Percentiles rank a stretch among this genome's conserved stretches.
These are phyloP conservation scores for Dictyostelium capitatum DNA, from an alignment of 78 protist species.

Conservation along the genomic window DNA sequence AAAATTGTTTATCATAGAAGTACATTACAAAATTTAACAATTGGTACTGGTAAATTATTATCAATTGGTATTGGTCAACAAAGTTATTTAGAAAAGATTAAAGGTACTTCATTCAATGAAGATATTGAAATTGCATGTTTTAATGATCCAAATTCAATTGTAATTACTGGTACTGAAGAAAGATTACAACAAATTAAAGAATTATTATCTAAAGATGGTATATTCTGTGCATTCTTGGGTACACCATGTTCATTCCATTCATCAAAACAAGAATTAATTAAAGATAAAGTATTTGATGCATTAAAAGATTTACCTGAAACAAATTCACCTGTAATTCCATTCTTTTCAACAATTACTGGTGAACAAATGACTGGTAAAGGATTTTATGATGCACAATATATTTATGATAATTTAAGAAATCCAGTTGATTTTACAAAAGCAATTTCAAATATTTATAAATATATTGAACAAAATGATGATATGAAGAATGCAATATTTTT, in stretches of 20 bases:
- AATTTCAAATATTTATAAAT: slow-evolving; percentile 22
- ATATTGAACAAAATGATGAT: background rate
- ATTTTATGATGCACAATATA: slow-evolving; percentile 38
- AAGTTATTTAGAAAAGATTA: background rate
- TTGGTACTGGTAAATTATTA: slow-evolving; percentile 75
- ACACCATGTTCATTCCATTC: slow-evolving; percentile 81
- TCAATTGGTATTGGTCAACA: slow-evolving; percentile 56
- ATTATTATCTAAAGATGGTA: background rate
- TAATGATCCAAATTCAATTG: slow-evolving; percentile 54
- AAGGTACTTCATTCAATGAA: background rate
- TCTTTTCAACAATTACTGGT: slow-evolving; percentile 73
- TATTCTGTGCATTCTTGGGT: slow-evolving; percentile 58
- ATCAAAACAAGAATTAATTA: slow-evolving; percentile 39
- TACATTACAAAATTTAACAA: slow-evolving; percentile 26
- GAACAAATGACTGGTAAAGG: background rate
- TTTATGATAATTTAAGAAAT: slow-evolving; percentile 45
- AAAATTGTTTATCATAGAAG: slow-evolving; percentile 46
- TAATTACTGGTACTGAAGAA: slow-evolving; percentile 33
- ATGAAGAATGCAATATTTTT: slow-evolving; percentile 35
- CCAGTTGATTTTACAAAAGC: slow-evolving; percentile 53
- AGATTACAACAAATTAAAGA: background rate
- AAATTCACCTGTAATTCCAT: slow-evolving; percentile 10
- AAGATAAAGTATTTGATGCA: slow-evolving; percentile 32
- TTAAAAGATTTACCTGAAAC: slow-evolving; percentile 3
- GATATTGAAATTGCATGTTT: slow-evolving; percentile 62